Base-by-base conservation (phyloP, 169 alveolate species). In the Plasmodium vivax region DNA sequence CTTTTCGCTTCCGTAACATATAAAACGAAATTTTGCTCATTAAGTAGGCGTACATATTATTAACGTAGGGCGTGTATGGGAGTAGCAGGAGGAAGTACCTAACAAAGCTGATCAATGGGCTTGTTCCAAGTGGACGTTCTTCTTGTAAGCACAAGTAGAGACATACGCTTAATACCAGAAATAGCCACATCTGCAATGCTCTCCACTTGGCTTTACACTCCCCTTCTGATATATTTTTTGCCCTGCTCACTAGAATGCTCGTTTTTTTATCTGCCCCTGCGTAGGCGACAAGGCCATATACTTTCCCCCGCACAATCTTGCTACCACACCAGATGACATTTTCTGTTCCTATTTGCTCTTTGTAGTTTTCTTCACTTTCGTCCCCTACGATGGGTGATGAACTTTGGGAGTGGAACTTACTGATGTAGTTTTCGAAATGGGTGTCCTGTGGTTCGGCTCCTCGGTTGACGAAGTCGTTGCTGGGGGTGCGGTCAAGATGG, bases 271-370 rank as follows among this genome's bases (percentile, higher is more conserved):
- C 92, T 68, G 30, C 23, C 14, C 92, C 92, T 71, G 83, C 77
- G 51, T 84, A 84, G 16, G 73, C 71, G 32, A 84, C 92, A n/a
- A 84, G 77, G 9, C 92, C 92, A 84, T 84, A 84, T 6, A 84
- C 38, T 23, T 30, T 68, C n/a, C 92, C 83, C 77, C 51, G 8
- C n/a, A 84, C 68, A n/a, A 84, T 68, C 14, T 12, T 84, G 77
- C 81, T 68, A 30, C 56, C 54, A 54, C 83, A 27, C 92, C 92
- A 84, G 72, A 84, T 32, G 34, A 84, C 27, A 84, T 84, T 84
- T 68, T 84, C 92, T 47, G 51, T 38, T 16, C 77, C 77, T n/a
- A 84, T 84, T 2, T 68, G 43, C 19, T 84, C 92, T 30, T 84
- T 43, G 75, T 84, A 84, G 16, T 71, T 68, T 84, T 23, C 68